Evolutionary conservation across 2,329 filamentous ascomycete species (phyloP).

Genomic region (Pseudogymnoascus sp.): DNA sequence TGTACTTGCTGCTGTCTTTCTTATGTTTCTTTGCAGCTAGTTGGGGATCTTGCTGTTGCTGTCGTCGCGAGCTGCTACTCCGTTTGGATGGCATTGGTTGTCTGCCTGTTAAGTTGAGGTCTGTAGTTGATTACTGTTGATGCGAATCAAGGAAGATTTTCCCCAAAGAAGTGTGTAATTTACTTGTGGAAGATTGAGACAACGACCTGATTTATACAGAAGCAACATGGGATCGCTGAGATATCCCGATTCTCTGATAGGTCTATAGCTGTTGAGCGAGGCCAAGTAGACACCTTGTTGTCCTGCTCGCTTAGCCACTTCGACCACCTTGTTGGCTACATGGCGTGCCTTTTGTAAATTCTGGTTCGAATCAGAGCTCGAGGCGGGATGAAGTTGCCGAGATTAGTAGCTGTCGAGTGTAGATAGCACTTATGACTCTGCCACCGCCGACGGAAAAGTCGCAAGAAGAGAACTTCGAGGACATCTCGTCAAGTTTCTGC

Average conservation of each 20-base stretch:
- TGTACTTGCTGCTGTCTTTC: background rate
- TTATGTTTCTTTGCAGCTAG: background rate
- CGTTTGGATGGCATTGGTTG: background rate
- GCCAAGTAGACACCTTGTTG: background rate
- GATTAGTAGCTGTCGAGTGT: background rate
- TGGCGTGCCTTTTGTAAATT: background rate
- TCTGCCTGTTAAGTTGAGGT: background rate
- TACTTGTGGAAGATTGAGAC: background rate
- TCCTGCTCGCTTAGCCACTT: background rate
- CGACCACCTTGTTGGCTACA: background rate
- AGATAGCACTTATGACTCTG: background rate
- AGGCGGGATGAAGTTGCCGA: background rate
- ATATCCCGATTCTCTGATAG: background rate
- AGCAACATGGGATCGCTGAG: background rate
- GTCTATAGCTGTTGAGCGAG: background rate
- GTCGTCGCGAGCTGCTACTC: background rate
- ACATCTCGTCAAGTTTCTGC: conserved; percentile 6
- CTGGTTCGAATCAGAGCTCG: background rate
- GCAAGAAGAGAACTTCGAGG: background rate
- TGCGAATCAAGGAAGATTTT: background rate
- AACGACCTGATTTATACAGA: background rate
- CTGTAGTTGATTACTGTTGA: background rate
- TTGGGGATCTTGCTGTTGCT: background rate
- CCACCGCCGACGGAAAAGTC: background rate
- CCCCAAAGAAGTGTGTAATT: background rate